A percentile compares a stretch with the other conserved stretches of the same genome.
phyloP scores from a whole-genome alignment of 2,329 filamentous ascomycete genomes.

The Colletotrichum caudatum region DNA sequence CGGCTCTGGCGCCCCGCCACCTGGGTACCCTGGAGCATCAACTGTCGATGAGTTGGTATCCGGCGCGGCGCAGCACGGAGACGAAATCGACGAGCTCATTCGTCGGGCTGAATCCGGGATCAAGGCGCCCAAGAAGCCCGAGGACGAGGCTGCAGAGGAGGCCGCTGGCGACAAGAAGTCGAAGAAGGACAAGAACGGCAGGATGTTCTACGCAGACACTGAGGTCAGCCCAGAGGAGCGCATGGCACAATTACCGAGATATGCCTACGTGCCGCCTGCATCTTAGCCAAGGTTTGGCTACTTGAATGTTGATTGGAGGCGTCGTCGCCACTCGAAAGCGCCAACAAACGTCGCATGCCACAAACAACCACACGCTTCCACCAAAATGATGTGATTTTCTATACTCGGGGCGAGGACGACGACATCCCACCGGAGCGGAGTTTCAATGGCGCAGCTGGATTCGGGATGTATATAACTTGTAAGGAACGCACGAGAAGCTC shows the following conservation, averaged over 20 bases:
- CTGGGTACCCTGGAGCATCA: conserved; percentile 52
- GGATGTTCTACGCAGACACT: conserved; percentile 85
- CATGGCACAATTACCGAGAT: conserved; percentile 83
- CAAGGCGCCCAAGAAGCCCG: conserved; percentile 59
- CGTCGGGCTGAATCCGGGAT: conserved; percentile 73
- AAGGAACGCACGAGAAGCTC: conserved; percentile 36
- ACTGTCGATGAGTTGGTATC: conserved; percentile 52
- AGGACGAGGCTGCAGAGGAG: conserved; percentile 53
- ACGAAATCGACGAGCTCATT: conserved; percentile 75
- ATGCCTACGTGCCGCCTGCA: conserved; percentile 69
- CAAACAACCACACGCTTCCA: neutral
- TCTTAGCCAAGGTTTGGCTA: conserved; percentile 1
- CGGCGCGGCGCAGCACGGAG: conserved; percentile 59
- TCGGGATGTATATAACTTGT: conserved; percentile 40
- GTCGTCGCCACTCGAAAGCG: neutral
- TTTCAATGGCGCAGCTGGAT: conserved; percentile 37
- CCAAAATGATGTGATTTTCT: conserved; percentile 20
- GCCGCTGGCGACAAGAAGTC: conserved; percentile 69
- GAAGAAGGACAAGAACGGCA: conserved; percentile 76
- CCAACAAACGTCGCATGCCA: conserved; percentile 5
- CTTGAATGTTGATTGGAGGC: neutral
- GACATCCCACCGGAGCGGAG: conserved; percentile 33
- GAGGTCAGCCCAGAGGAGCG: conserved; percentile 88
- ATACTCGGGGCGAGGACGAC: conserved; percentile 27
- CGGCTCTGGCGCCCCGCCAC: conserved; percentile 45